These are phyloP conservation scores for Helianthus annuus DNA, from an alignment of 129 eudicot genomes.

Conservation along the genomic window HanXRQr2.0-SUNRISE NC_035449.2:142788673-142789172, in stretches of 20 bases:
- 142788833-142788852: slow-evolving; percentile 19
- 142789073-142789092: not conserved
- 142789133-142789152: too few species aligned
- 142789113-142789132: not conserved
- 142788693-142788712: too few species aligned
- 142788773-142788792: slow-evolving; percentile 12
- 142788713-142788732: too few species aligned
- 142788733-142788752: too few species aligned
- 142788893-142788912: slow-evolving; percentile 72
- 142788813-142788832: not conserved
- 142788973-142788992: slow-evolving; percentile 97
- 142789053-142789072: not conserved
- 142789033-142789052: slow-evolving; percentile 44
- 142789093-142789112: slow-evolving; percentile 15
- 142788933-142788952: slow-evolving; percentile 96
- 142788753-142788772: not conserved
- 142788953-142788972: slow-evolving; percentile 95
- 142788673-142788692: too few species aligned
- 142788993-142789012: slow-evolving; percentile 93
- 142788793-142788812: not conserved
- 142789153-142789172: too few species aligned
- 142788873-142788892: not conserved
- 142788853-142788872: slow-evolving; percentile 1
- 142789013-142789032: slow-evolving; percentile 29
- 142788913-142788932: slow-evolving; percentile 91